These are phyloP conservation scores for Coelastrella sp. DNA, from an alignment of 139 green algal species.

Conservation along the genomic window DNA sequence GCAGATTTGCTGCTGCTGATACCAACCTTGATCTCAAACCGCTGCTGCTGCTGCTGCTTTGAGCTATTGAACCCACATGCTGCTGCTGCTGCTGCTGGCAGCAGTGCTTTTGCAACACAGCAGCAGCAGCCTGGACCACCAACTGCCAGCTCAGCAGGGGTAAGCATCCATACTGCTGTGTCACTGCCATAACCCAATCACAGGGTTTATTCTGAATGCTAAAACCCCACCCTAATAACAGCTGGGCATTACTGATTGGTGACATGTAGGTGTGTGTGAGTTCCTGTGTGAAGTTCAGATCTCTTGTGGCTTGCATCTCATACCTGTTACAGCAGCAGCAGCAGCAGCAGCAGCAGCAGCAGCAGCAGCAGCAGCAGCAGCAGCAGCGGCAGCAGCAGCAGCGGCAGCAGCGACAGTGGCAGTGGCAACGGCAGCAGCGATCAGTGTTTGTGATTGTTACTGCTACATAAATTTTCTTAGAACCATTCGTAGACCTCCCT, in stretches of 20 bases:
- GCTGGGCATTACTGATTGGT: not conserved
- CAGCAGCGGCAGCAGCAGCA: not conserved
- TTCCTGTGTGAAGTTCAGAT: not conserved
- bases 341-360: not conserved
- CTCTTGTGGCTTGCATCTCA: not conserved
- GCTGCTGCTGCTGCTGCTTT: not conserved
- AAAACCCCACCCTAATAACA: slow-evolving; percentile 36
- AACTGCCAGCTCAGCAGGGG: slow-evolving; percentile 15
- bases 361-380: not conserved
- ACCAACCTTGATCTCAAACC: not conserved
- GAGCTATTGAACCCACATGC: not conserved
- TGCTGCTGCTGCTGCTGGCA: not conserved
- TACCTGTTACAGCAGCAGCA: not conserved
- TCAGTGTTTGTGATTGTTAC: not conserved
- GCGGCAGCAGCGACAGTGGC: not conserved
- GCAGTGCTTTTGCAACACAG: not conserved
- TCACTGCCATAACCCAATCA: slow-evolving; percentile 27
- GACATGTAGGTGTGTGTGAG: not conserved
- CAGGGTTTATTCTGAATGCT: not conserved
- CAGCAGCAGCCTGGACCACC: slow-evolving; percentile 17
- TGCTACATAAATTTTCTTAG: no score
- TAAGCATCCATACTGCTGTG: not conserved
- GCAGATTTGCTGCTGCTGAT: slow-evolving; percentile 14
- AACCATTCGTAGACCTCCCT: no score
- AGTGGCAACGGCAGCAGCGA: not conserved